Evolutionary conservation across 345 rosid genomes (phyloP).

Genomic region (Eucalyptus marginata): DNA sequence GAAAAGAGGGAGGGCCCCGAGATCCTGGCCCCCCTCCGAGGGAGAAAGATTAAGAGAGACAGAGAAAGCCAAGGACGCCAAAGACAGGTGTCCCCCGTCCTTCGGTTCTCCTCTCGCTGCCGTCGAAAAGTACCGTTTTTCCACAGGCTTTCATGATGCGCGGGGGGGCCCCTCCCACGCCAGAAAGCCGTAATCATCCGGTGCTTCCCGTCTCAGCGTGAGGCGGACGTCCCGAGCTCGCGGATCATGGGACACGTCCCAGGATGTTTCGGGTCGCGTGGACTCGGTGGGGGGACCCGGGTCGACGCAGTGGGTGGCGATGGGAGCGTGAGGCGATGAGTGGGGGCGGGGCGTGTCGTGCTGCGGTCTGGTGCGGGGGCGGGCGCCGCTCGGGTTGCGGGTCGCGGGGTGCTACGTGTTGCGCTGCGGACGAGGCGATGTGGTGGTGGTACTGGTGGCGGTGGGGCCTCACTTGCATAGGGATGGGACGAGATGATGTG

Average conservation of each 20-base stretch:
- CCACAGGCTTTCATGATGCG: conserved; percentile 3
- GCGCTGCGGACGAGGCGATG: not conserved
- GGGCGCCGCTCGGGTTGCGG: not conserved
- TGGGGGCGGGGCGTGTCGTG: not conserved
- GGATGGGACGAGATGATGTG: not conserved
- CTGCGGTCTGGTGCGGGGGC: not conserved
- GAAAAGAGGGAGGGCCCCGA: not conserved
- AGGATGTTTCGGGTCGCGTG: not conserved
- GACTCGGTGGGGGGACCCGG: not conserved
- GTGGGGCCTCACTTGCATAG: not conserved
- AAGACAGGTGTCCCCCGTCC: conserved; percentile 4
- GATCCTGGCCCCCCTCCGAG: not conserved
- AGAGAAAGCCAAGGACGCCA: not conserved
- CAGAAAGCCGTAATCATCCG: not conserved
- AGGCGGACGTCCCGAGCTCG: not conserved
- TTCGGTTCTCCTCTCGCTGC: conserved; percentile 1
- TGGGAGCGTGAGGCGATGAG: not conserved
- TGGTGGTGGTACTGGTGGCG: not conserved
- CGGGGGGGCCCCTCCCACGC: not conserved
- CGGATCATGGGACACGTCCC: not conserved
- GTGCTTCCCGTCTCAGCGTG: not conserved
- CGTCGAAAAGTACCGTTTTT: not conserved
- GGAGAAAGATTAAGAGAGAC: not conserved
- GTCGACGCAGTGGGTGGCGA: not conserved
- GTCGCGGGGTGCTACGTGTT: not conserved